Base-by-base conservation (phyloP, 2,329 filamentous ascomycete genomes). In the Coniella vitis region DNA sequence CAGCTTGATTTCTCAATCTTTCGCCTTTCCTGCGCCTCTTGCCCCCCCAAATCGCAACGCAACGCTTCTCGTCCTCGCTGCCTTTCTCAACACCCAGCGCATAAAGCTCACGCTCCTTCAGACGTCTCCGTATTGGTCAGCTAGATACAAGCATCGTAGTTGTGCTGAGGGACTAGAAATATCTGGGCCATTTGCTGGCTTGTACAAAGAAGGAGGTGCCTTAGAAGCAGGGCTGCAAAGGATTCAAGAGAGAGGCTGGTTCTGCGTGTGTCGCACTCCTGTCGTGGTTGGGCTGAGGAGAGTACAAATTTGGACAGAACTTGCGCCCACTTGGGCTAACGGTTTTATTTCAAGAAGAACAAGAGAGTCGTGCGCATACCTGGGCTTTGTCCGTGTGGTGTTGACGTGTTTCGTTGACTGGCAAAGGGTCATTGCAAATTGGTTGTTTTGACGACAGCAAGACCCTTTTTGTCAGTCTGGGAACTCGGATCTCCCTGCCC, bases 321-420 rank as follows among this genome's bases (percentile, higher is more conserved):
- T 21, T 19, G 25, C 25, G 25, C 25, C 31, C 22, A 35, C 35
- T 29, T 38, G 43, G 43, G 31, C 41, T 22, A 39, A 21, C 43
- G 25, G n/a, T n/a, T n/a, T 19, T 45, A n/a, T 25, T 39, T 29
- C 25, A 10, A 29, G 38, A 40, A 35, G 37, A 45, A 38, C 44
- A 31, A 53, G 44, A 37, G 38, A 44, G 47, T 47, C 44, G 19
- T 50, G 51, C 44, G 36, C 36, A 44, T 53, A 29, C 34, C 32
- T 40, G 47, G 44, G 38, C 21, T 44, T n/a, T 25, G 31, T 42
- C 10, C 45, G 37, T 47, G 42, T 36, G 48, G 47, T 50, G 38
- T 45, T 34, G n/a, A 34, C 31, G 47, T 40, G 47, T 43, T 36
- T 29, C 25, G 20, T 43, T 53, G 47, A 41, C 37, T 47, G 35